Evolutionary conservation across 179 eudicot species (phyloP).

Genomic region (Amaranthus tricolor): DNA sequence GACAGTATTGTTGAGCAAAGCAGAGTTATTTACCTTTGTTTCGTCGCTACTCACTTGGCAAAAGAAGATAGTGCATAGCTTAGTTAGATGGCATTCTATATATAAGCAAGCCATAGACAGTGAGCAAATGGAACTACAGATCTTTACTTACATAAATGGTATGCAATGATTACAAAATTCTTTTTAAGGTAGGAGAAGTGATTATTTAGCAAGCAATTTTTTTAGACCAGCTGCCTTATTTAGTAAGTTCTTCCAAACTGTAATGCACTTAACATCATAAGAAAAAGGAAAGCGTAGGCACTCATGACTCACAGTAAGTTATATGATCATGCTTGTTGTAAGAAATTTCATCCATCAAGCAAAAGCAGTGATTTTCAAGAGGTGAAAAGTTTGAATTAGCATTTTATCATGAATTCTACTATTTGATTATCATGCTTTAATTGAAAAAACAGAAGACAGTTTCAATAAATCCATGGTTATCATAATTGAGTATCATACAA

Average conservation of each 20-base stretch:
- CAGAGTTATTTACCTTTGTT: slow-evolving; percentile 16
- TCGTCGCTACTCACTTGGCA: slow-evolving; percentile 3
- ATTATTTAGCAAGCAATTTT: slow-evolving; percentile 11
- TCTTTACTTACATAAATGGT: slow-evolving; percentile 4
- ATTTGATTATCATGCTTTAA: background rate
- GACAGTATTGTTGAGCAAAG: background rate
- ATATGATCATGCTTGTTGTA: background rate
- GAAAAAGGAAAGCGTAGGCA: slow-evolving; percentile 1
- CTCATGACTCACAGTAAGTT: slow-evolving; percentile 15
- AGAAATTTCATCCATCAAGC: background rate
- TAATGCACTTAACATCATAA: slow-evolving; percentile 1
- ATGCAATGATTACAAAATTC: slow-evolving; percentile 18
- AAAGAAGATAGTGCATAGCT: slow-evolving; percentile 13
- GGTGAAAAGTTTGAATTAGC: background rate
- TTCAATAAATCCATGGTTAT: background rate
- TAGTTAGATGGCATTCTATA: slow-evolving; percentile 8
- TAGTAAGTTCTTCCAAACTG: slow-evolving; percentile 7
- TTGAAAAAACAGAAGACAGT: background rate
- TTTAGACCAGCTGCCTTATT: slow-evolving; percentile 21
- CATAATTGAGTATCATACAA: background rate
- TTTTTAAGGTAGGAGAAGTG: slow-evolving; percentile 25
- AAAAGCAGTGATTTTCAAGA: background rate
- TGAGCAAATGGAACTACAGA: slow-evolving; percentile 8
- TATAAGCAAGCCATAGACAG: slow-evolving; percentile 16
- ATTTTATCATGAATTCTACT: background rate